phyloP scores from a whole-genome alignment of 495 filamentous ascomycete genomes.

The Penicillium ucsense region DNA sequence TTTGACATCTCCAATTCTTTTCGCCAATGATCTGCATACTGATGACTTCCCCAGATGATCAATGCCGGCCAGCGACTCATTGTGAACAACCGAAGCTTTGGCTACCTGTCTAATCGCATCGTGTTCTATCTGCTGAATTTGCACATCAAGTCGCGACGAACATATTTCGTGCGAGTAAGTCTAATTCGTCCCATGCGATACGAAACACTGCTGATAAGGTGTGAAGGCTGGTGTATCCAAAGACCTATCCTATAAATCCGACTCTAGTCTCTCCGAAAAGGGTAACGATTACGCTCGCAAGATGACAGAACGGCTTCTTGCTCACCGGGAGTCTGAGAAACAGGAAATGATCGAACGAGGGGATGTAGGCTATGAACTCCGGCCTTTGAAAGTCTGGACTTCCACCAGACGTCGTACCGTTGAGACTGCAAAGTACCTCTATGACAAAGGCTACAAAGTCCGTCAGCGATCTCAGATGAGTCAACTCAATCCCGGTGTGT shows the following conservation, averaged over 20 bases:
- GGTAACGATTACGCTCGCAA: conserved; percentile 79
- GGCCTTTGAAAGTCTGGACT: conserved; percentile 86
- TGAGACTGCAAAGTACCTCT: conserved; percentile 78
- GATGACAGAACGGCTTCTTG: conserved; percentile 73
- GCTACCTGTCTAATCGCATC: conserved; percentile 89
- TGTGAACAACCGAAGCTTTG: conserved; percentile 92
- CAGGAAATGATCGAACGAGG: conserved; percentile 57
- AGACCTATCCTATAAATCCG: conserved; percentile 81
- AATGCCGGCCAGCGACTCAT: conserved; percentile 89
- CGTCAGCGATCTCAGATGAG: conserved; percentile 91
- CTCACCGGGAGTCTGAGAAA: conserved; percentile 73
- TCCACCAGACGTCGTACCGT: conserved; percentile 83
- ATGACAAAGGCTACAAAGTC: conserved; percentile 69
- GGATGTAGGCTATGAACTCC: conserved; percentile 56
- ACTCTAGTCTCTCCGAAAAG: conserved; percentile 72
- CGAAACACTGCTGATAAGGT: neutral
- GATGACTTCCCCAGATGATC: conserved; percentile 59
- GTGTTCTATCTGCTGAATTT: conserved; percentile 97
- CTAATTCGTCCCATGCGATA: neutral
- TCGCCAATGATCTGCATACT: neutral
- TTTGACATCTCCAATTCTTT: conserved; percentile 9
- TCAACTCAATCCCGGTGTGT: conserved; percentile 91
- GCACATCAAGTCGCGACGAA: conserved; percentile 87
- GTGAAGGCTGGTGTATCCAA: conserved; percentile 52
- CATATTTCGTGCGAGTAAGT: conserved; percentile 81